phyloP scores from a whole-genome alignment of 2,329 filamentous ascomycete species.

The Hawksworthiomyces lignivorus region DNA sequence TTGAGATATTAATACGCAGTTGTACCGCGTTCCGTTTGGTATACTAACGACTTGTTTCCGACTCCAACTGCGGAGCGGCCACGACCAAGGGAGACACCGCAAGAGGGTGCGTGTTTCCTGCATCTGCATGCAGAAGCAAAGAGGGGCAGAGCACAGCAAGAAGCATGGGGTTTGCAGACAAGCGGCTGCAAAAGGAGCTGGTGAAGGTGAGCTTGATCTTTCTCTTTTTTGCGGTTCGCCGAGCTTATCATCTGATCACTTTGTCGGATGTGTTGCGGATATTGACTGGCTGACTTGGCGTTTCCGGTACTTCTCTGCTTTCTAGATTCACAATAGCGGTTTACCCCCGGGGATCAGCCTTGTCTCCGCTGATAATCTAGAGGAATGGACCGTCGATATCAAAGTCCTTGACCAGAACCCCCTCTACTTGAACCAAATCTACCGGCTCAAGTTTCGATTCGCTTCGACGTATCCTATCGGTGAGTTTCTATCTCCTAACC shows the following conservation, averaged over 20 bases:
- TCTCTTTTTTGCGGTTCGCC: too few relatives aligned
- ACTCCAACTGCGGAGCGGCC: too few relatives aligned
- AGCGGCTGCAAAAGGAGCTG: constrained; percentile 53
- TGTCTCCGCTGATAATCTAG: constrained; percentile 71
- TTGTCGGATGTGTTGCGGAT: background rate
- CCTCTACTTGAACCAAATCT: constrained; percentile 71
- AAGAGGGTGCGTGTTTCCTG: too few relatives aligned
- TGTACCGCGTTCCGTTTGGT: too few relatives aligned
- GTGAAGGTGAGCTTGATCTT: constrained; percentile 36
- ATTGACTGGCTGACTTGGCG: too few relatives aligned
- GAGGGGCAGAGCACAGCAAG: background rate
- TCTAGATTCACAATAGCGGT: constrained; percentile 43
- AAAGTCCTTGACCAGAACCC: constrained; percentile 84
- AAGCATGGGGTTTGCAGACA: constrained; percentile 37
- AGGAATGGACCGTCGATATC: constrained; percentile 91
- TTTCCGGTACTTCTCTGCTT: too few relatives aligned
- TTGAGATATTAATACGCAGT: too few relatives aligned
- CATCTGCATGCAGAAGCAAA: too few relatives aligned
- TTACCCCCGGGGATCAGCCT: constrained; percentile 67
- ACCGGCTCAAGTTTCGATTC: constrained; percentile 83
- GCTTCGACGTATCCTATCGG: constrained; percentile 81
- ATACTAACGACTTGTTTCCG: too few relatives aligned
- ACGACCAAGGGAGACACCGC: too few relatives aligned
- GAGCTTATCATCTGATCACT: background rate
- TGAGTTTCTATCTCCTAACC: constrained; percentile 37